Base-by-base conservation (phyloP, 192 early-diverging fungal genomes). In the Coemansia sp. region DNA sequence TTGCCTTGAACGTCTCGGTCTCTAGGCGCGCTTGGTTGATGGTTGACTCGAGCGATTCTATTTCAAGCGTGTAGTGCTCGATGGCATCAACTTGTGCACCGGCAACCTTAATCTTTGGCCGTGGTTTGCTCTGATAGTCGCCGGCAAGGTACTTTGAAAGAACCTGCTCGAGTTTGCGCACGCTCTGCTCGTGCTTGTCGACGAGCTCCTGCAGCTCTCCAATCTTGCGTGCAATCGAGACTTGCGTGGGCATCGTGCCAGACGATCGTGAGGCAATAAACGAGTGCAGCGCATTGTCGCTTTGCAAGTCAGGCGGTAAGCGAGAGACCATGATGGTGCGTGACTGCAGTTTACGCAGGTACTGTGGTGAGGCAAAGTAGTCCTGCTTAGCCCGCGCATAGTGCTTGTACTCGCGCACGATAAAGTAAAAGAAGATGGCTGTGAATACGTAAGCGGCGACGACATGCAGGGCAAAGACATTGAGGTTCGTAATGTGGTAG, bases 291-390 rank as follows among this genome's bases (percentile, higher is more conserved):
- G 69, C 74, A 30, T 69, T 56, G 61, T 88, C 85, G 40, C 62
- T 78, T 59, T 84, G 87, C 55, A 87, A 58, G 13, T 73, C 72
- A 1, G 56, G 21, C 1, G 87, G 88, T 14, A 91, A 62, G 14
- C 84, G 83, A 9, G 84, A 82, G 15, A 89, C 59, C 77, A 89
- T 83, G 39, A 91, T 27, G 4, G 89, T 89, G 48, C 85, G 82
- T 15, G 85, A 83, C 53, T 87, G 84, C 53, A 89, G 69, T 22
- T 83, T 78, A 55, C 78, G 75, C 59, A 84, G 81, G 57, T 87
- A 89, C 0, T 62, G 65, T 0, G 83, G 70, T 19, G 83, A 86
- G 27, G 81, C 59, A 67, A 82, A 91, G 61, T 88, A 81, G 11
- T 59, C 45, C 41, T 83, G 78, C 55, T 75, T 70, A 41, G 82